Percentiles rank a stretch among this genome's conserved stretches.
phyloP scores from a whole-genome alignment of 2,329 filamentous ascomycete species.

The Scleromitrula shiraiana region DNA sequence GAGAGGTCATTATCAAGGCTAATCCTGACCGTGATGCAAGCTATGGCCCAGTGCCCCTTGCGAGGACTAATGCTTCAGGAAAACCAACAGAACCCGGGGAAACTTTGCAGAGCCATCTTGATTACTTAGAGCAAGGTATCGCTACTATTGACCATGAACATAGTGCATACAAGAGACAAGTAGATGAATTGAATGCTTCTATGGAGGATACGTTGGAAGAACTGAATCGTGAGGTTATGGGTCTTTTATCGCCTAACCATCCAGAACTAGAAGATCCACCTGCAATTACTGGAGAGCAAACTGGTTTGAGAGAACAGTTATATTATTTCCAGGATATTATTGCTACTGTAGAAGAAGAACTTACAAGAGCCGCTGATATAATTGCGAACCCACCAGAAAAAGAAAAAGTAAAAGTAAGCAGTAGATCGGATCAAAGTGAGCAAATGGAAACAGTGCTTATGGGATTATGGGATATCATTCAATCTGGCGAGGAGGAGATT shows the following conservation, averaged over 20 bases:
- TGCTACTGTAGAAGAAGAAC: conserved; percentile 36
- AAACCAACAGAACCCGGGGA: conserved; percentile 36
- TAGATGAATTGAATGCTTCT: conserved; percentile 22
- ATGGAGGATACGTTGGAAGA: conserved; percentile 47
- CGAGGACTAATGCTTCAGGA: conserved; percentile 37
- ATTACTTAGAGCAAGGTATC: conserved; percentile 63
- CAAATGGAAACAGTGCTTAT: conserved; percentile 47
- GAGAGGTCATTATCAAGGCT: conserved; percentile 56
- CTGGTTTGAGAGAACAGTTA: conserved; percentile 58
- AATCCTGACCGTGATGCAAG: conserved; percentile 39
- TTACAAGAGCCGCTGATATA: conserved; percentile 18
- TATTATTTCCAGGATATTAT: conserved; percentile 58
- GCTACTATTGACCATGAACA: conserved; percentile 52
- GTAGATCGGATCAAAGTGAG: conserved; percentile 36
- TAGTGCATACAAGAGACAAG: conserved; percentile 11
- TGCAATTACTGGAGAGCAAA: conserved; percentile 43
- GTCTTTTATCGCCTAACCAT: conserved; percentile 43
- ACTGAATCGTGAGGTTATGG: conserved; percentile 57
- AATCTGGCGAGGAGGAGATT: conserved; percentile 43
- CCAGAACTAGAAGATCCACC: conserved; percentile 50
- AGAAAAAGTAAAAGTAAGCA: too few relatives aligned
- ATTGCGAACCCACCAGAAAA: conserved; percentile 13
- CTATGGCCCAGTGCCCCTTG: conserved; percentile 19
- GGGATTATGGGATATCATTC: conserved; percentile 45
- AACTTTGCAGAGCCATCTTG: conserved; percentile 50